Percentiles rank a stretch among this genome's conserved stretches.
These are phyloP conservation scores for Epichloe sp. DNA, from an alignment of 2,329 filamentous ascomycete species.

Conservation along the genomic window DNA sequence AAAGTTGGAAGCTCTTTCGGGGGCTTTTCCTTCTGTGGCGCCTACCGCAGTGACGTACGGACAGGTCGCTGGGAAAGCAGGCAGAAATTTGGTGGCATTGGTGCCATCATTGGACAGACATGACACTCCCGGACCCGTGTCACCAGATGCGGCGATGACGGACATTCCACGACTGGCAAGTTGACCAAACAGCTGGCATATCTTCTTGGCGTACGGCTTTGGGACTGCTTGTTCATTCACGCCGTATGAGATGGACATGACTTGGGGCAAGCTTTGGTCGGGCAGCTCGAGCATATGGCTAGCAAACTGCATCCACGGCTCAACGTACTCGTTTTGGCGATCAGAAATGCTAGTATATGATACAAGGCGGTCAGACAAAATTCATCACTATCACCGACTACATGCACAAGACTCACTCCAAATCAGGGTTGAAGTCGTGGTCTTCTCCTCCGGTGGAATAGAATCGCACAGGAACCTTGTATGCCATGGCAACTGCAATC, in stretches of 20 bases:
- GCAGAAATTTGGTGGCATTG: slow-evolving; percentile 20
- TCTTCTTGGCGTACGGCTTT: slow-evolving; percentile 36
- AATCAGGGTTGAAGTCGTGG: slow-evolving; percentile 18
- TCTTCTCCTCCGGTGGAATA: slow-evolving; percentile 20
- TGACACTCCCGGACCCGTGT: slow-evolving; percentile 27
- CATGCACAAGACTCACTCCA: slow-evolving; percentile 18
- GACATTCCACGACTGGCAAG: slow-evolving; percentile 54
- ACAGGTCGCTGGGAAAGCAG: slow-evolving; percentile 27
- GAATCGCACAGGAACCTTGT: slow-evolving; percentile 21
- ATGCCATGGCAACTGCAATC: slow-evolving; percentile 20
- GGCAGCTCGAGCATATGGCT: slow-evolving; percentile 43
- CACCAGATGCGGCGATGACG: slow-evolving; percentile 52
- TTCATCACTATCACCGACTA: background rate
- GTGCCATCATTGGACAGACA: slow-evolving; percentile 25
- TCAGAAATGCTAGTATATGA: slow-evolving; percentile 10
- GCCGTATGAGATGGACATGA: slow-evolving; percentile 58
- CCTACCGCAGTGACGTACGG: slow-evolving; percentile 53
- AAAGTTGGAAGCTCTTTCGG: slow-evolving; percentile 40
- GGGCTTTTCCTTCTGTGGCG: slow-evolving; percentile 36
- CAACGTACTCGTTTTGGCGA: slow-evolving; percentile 33
- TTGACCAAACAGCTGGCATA: slow-evolving; percentile 46
- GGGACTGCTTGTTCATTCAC: slow-evolving; percentile 55
- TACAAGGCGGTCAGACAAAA: background rate
- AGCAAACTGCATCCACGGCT: slow-evolving; percentile 54
- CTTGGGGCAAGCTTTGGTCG: slow-evolving; percentile 43